Percentiles rank a stretch among this genome's conserved stretches.
phyloP scores from a whole-genome alignment of 2,329 filamentous ascomycete genomes.

The Septoria petroselini region DNA sequence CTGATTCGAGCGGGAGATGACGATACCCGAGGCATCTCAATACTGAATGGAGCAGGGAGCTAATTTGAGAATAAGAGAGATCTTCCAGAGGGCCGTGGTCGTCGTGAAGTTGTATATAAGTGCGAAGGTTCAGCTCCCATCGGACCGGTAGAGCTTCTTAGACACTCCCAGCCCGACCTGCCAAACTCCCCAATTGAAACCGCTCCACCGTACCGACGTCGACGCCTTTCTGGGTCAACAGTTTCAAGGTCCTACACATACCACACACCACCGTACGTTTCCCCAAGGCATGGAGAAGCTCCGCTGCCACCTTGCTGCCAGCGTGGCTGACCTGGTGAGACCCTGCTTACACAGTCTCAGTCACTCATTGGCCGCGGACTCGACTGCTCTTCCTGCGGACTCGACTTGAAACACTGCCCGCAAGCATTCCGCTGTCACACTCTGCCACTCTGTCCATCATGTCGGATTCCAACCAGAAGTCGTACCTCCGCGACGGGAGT shows the following conservation, averaged over 20 bases:
- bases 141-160: constrained; percentile 20
- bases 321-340: constrained; percentile 16
- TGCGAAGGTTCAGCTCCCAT: constrained; percentile 21
- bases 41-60: constrained; percentile 19
- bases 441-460: constrained; percentile 15
- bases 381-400: constrained; percentile 7
- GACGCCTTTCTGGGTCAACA: constrained; percentile 12
- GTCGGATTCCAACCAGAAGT: constrained; percentile 28
- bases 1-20: constrained; percentile 17
- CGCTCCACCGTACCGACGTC: constrained; percentile 14
- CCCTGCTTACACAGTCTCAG: constrained; percentile 15
- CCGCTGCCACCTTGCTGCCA: constrained; percentile 8
- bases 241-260: constrained; percentile 27
- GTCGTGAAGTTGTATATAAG: constrained; percentile 24
- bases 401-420: constrained; percentile 19
- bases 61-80: constrained; percentile 27
- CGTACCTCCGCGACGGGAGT: constrained; percentile 32
- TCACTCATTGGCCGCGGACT: constrained; percentile 13
- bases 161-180: constrained; percentile 17
- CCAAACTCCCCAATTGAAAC: constrained; percentile 21
- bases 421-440: constrained; percentile 13
- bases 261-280: constrained; percentile 17
- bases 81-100: constrained; percentile 7
- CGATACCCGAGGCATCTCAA: constrained; percentile 18
- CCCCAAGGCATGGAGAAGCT: constrained; percentile 8